Evolutionary conservation across 306 rosid genomes (phyloP).

Genomic region (Alnus glutinosa): DNA sequence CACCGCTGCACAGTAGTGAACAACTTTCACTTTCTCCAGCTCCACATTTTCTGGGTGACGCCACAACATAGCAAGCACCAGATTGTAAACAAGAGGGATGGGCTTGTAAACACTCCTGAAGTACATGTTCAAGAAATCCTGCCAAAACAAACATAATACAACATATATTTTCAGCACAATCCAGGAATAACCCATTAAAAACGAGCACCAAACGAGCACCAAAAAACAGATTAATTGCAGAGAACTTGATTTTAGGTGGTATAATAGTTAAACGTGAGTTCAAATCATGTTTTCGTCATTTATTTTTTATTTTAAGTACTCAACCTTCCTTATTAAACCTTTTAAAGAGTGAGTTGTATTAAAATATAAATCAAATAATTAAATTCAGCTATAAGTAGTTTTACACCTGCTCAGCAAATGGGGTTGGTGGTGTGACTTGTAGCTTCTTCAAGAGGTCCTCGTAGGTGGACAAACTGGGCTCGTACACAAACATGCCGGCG

Average conservation of each 20-base stretch:
- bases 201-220: neutral
- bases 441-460: conserved; percentile 44
- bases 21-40: conserved; percentile 55
- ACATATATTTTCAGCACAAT: neutral
- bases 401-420: conserved; percentile 65
- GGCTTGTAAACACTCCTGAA: conserved; percentile 58
- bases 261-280: no score
- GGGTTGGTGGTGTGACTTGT: conserved; percentile 52
- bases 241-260: no score
- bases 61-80: conserved; percentile 81
- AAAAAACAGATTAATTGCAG: neutral
- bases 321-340: no score
- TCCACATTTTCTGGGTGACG: conserved; percentile 74
- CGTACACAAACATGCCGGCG: conserved; percentile 79
- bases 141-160: neutral
- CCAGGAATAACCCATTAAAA: neutral
- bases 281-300: no score
- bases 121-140: conserved; percentile 70
- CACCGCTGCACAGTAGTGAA: conserved; percentile 80
- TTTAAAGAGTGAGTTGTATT: no score
- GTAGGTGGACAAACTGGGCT: conserved; percentile 50
- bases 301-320: no score
- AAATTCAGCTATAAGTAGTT: no score
- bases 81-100: conserved; percentile 51
- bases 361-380: no score